A percentile compares a stretch with the other conserved stretches of the same genome.
phyloP scores from a whole-genome alignment of 2,329 filamentous ascomycete genomes.

The Colletotrichum navitas region DNA sequence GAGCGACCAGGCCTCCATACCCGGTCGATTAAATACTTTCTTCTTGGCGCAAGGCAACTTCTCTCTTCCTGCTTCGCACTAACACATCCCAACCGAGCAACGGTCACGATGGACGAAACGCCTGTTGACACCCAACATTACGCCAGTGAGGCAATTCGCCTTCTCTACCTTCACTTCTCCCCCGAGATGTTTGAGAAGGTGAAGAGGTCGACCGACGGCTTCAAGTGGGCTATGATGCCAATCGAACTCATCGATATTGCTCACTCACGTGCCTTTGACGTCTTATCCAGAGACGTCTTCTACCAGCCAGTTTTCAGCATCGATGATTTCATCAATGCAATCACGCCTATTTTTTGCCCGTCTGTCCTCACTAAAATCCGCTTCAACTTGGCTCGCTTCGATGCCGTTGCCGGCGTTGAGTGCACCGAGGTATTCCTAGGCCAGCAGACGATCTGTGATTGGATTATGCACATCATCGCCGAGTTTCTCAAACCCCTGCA shows the following conservation, averaged over 20 bases:
- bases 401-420: background rate
- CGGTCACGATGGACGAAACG: background rate
- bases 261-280: background rate
- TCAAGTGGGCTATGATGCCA: background rate
- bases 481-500: background rate
- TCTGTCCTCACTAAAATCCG: background rate
- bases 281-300: background rate
- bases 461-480: background rate
- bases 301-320: background rate
- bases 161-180: background rate
- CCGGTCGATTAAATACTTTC: background rate
- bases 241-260: background rate
- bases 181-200: background rate
- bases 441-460: background rate
- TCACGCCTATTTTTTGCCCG: background rate
- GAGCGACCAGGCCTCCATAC: too few species aligned
- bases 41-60: background rate
- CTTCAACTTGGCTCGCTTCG: background rate
- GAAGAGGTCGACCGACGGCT: background rate
- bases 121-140: background rate
- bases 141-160: background rate
- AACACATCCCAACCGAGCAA: background rate
- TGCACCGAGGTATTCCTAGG: constrained; percentile 1
- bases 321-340: background rate
- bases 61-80: background rate